These are phyloP conservation scores for Larix kaempferi DNA, from an alignment of 75 land plant genomes.

Conservation along the genomic window DNA sequence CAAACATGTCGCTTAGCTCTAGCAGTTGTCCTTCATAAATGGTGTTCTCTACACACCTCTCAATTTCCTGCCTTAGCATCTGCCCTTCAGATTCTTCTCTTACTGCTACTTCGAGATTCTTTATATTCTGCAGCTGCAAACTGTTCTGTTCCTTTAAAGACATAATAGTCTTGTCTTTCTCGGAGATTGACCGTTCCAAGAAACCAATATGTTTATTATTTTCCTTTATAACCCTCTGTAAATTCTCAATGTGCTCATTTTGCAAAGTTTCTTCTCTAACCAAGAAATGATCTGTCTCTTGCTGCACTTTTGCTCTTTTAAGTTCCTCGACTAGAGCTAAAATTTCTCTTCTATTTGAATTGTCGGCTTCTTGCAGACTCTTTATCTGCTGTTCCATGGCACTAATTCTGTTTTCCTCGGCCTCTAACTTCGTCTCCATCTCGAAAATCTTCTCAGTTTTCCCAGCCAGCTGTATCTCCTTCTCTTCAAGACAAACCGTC, in stretches of 20 bases:
- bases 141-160: too few relatives aligned
- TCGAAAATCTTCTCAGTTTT: too few relatives aligned
- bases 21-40: constrained; percentile 2
- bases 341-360: neutral
- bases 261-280: neutral
- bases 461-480: neutral
- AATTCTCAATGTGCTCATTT: neutral
- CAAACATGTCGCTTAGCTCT: neutral
- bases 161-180: too few relatives aligned
- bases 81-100: constrained; percentile 8
- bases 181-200: too few relatives aligned
- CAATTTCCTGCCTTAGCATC: constrained; percentile 7
- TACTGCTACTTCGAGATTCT: too few relatives aligned
- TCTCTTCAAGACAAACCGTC: neutral
- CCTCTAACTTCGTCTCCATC: too few relatives aligned
- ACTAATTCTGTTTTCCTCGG: too few relatives aligned
- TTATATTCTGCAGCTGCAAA: neutral
- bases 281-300: neutral
- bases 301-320: neutral
- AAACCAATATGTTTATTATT: too few relatives aligned
- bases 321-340: neutral
- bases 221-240: neutral
- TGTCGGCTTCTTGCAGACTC: neutral
- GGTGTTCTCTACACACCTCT: neutral
- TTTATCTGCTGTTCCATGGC: neutral